Evolutionary conservation across 176 grass and related monocot species (phyloP), one percentile per base, ranked within the genome.

Genomic region (Juncus inflexus): DNA sequence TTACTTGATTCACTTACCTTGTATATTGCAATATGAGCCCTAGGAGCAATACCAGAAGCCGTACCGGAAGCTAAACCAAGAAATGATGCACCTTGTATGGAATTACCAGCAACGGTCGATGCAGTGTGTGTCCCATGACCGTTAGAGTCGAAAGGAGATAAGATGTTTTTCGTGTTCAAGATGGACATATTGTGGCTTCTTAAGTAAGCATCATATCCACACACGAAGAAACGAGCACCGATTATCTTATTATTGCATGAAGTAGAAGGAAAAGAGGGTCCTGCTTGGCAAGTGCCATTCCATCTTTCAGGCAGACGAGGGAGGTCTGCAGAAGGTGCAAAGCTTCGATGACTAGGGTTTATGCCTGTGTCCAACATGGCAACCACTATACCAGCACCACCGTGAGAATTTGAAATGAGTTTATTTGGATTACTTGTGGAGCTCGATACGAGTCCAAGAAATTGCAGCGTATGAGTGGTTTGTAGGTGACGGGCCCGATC

Each of bases 321-420:
- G 0, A 89, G 87, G 62, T 82, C 70, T 14, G 77, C 6, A 50
- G 85, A 87, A 2, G 94, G 89, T 28, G 19, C 19, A 42, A 97
- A 79, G 56, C 85, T 91, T 5, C 85, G 94, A 10, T 81, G 85
- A 57, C 83, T 85, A 50, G 94, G 88, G 79, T 86, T 87, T 6
- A 91, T 69, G 60, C 94, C 94, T 0, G 94, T 97, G 77, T 97
- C 94, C 41, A 91, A 87, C 47, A 97, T 79, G 12, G 87, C 94
- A 16, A 97, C 72, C 59, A 97, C 13, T 42, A 89, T 84, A 42
- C 87, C 88, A 1, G 84, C 85, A 69, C 94, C 87, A 42, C 80
- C 90, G 78, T 86, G 78, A 1, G 94, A 52, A 76, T 80, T 64
- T 15, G 85, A 89, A 85, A 88, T 91, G 2, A 91, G 84, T 10